Evolutionary conservation across 2,329 filamentous ascomycete genomes (phyloP).

Genomic region (Botryosphaeria agaves): DNA sequence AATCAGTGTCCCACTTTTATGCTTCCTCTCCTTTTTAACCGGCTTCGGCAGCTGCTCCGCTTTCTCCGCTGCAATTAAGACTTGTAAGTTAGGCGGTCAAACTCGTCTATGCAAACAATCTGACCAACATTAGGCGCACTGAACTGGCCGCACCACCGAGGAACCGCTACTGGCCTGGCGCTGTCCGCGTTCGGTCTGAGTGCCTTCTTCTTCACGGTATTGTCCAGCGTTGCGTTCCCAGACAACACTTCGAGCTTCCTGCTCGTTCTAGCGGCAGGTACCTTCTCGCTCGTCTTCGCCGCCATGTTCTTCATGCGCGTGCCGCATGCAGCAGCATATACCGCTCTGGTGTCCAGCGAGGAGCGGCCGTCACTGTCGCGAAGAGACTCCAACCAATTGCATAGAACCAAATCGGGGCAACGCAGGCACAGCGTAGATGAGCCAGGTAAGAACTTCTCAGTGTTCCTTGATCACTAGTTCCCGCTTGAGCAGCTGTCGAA

Average conservation of each 20-base stretch:
- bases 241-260: slow-evolving; percentile 72
- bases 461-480: not conserved
- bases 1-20: slow-evolving; percentile 41
- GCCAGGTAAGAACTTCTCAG: slow-evolving; percentile 40
- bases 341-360: slow-evolving; percentile 32
- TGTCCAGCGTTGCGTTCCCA: slow-evolving; percentile 62
- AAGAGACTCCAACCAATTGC: slow-evolving; percentile 25
- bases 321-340: slow-evolving; percentile 39
- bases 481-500: slow-evolving; percentile 4
- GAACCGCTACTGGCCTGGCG: slow-evolving; percentile 87
- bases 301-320: slow-evolving; percentile 78
- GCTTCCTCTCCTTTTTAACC: slow-evolving; percentile 70
- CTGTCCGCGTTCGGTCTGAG: slow-evolving; percentile 85
- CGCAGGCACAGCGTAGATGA: slow-evolving; percentile 30
- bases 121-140: slow-evolving; percentile 45
- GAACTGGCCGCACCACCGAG: slow-evolving; percentile 82
- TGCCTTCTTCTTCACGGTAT: slow-evolving; percentile 83
- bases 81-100: slow-evolving; percentile 21
- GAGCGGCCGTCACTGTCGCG: slow-evolving; percentile 29
- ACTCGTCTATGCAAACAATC: slow-evolving; percentile 1
- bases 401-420: slow-evolving; percentile 29
- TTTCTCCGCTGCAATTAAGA: slow-evolving; percentile 79
- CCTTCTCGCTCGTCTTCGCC: slow-evolving; percentile 53
- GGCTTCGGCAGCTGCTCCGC: slow-evolving; percentile 80
- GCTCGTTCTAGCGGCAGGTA: slow-evolving; percentile 63